Evolutionary conservation across 1,284 basidiomycete species (phyloP), one percentile per base, ranked within the genome.

Genomic region (Anthracocystis setariae): DNA sequence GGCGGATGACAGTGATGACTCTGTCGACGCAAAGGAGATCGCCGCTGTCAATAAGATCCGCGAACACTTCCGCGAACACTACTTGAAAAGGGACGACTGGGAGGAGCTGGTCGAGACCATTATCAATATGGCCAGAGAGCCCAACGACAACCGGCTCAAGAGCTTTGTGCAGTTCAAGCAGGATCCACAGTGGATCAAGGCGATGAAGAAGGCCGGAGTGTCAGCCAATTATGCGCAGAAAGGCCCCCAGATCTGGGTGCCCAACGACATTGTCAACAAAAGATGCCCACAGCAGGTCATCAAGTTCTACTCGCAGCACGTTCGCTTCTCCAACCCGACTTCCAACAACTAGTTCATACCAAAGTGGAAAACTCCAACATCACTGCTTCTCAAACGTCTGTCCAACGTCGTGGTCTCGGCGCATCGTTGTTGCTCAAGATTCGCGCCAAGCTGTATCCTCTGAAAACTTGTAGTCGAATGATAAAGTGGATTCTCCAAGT

Each of bases 271-370:
- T 7, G 68, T 55, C 45, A 71, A 70, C 52, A 29, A 45, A 10
- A 49, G 51, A 24, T 75, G 73, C 55, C 73, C 73, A 29, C 73
- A 75, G 24, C 64, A 69, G 50, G 52, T 75, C 25, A 67, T 75
- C 55, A 51, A 65, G 29, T 75, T 75, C 27, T 75, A 75, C 64
- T 57, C 65, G 38, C 35, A 54, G 17, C 73, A 75, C 45, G 43
- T 75, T 3, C 56, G 65, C 2, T 75, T 75, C 40, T 24, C 65
- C 21, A 57, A 55, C 39, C 68, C 62, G 18, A 40, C 39, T 3
- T 18, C 45, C 3, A 52, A 47, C 9, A 52, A 29, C 35, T 50
- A 33, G 25, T 18, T 23, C 3, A 37, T 29, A 18, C n/a, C 15
- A 17, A 33, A 15, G 15, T 15, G 32, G 32, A 33, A 33, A 33